Evolutionary conservation across 176 grass and related monocot species (phyloP), one percentile per base, ranked within the genome.

Genomic region (Lolium rigidum): DNA sequence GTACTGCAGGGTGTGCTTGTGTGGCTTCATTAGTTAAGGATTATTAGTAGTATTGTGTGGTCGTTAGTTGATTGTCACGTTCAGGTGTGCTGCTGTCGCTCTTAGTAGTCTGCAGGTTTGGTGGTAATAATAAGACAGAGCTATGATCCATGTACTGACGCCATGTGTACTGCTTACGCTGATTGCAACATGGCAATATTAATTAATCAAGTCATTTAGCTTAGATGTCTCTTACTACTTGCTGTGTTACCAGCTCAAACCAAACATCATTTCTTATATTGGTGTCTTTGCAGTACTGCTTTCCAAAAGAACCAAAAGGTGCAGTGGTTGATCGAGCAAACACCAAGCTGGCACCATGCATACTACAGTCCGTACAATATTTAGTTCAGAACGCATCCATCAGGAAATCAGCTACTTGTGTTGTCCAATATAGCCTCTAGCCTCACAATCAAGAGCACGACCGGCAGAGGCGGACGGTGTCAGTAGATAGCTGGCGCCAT

Each of bases 51-150:
- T 16, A 48, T 18, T 22, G 64, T 69, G 63, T 82, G 72, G 20
- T 58, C 26, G 50, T 49, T 54, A 70, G 65, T 28, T 35, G 6
- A 10, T 56, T 24, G 9, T 39, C 48, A 17, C 8, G 18, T 43
- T 67, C 79, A 37, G 79, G 63, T n/a, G 60, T 69, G 41, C 41
- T 43, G 41, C 41, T 43, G 26, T 77, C 72, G 4, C 2, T 16
- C 37, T 10, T 50, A 39, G 20, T 77, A 39, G 20, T 77, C 2
- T 39, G 26, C 37, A 41, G 66, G 46, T 68, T 57, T 66, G 18
- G 60, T 85, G 58, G 46, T 4, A 28, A 51, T 60, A 86, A 86
- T 79, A 79, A 86, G 64, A 58, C 76, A 35, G 65, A 71, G 22
- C 73, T 74, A 39, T 57, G 41, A 43, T 43, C 41, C 5, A 43